Percentiles rank a stretch among this genome's conserved stretches.
Conservation (phyloP, 2,329 filamentous ascomycete species). For the Aureobasidium sp. region DNA sequence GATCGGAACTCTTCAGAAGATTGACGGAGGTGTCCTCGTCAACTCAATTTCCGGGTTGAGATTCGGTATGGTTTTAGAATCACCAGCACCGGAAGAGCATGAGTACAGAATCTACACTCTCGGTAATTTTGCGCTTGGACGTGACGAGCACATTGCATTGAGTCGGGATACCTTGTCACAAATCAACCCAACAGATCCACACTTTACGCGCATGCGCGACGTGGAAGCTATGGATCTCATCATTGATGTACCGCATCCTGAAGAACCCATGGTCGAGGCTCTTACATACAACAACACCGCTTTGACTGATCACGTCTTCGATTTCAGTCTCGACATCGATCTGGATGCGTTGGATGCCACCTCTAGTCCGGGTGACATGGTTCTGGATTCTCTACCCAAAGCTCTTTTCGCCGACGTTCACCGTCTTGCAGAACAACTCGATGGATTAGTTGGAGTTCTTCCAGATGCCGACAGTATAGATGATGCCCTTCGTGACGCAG, state of each 20-base stretch:
- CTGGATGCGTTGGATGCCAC: conserved; percentile 6
- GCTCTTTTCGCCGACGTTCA: conserved; percentile 13
- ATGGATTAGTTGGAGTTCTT: conserved; percentile 7
- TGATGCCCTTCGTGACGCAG: conserved; percentile 12
- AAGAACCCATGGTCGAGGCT: not conserved
- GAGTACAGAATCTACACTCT: conserved; percentile 70
- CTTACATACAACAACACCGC: not conserved
- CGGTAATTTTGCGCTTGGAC: conserved; percentile 71
- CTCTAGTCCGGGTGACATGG: conserved; percentile 8
- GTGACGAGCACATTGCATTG: conserved; percentile 80
- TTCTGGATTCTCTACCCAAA: conserved; percentile 9
- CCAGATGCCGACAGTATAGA: conserved; percentile 10
- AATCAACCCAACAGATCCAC: conserved; percentile 68
- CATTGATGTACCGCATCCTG: conserved; percentile 40
- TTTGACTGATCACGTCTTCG: conserved; percentile 3
- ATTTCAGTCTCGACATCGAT: conserved; percentile 13
- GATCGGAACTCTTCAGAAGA: conserved; percentile 44
- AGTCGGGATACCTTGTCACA: conserved; percentile 59
- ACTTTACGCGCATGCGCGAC: conserved; percentile 73
- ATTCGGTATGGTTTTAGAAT: conserved; percentile 60
- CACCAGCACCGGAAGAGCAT: conserved; percentile 34
- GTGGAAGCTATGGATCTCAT: conserved; percentile 64
- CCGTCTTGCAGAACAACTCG: conserved; percentile 13
- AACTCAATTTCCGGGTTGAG: conserved; percentile 53
- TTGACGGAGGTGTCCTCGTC: conserved; percentile 51